Evolutionary conservation across 176 grass and related monocot genomes (phyloP), one percentile per base, ranked within the genome.

Genomic region (Oryza punctata): DNA sequence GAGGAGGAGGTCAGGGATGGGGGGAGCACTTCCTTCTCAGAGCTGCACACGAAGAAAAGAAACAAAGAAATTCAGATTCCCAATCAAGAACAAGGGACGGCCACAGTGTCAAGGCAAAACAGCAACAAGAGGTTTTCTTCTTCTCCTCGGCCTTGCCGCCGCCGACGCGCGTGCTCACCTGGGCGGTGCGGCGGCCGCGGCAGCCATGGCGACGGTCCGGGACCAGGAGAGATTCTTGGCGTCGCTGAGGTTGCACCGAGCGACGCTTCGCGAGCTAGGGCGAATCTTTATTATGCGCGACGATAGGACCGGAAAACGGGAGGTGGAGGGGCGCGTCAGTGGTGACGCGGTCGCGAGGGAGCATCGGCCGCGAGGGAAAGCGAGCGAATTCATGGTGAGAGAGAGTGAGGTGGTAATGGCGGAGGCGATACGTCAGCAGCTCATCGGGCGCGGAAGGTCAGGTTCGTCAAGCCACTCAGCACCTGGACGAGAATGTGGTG

Each of bases 1-100:
- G 95, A 97, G 63, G 78, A 50, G 69, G 95, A 70, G 67, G 80
- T 87, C 5, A 97, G 88, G 46, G 71, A 3, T 63, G 90, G 76
- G 1, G 95, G 95, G 23, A 92, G 92, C 3, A 65, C 75, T 80
- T 91, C 90, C 67, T 86, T 90, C 28, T 46, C 79, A 28, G 46
- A 82, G 64, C 89, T 96, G 65, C 33, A 38, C 32, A 59, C 1
- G 23, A 40, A 14, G 70, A 15, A 47, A 11, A 47, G 9, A 66
- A 60, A 54, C 32, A 28, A 18, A 25, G 7, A 54, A 54, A 47
- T 44, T 50, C 29, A 57, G n/a, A 84, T 63, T 10, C 27, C 16
- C 21, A 50, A 40, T 65, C 19, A 32, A 72, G 14, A 35, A 79
- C 33, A 24, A 18, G 33, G 33, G 61, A 60, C 33, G 7, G 13